Evolutionary conservation across 805 yeast genomes (phyloP).

Genomic region (Barnettozyma pratensis): DNA sequence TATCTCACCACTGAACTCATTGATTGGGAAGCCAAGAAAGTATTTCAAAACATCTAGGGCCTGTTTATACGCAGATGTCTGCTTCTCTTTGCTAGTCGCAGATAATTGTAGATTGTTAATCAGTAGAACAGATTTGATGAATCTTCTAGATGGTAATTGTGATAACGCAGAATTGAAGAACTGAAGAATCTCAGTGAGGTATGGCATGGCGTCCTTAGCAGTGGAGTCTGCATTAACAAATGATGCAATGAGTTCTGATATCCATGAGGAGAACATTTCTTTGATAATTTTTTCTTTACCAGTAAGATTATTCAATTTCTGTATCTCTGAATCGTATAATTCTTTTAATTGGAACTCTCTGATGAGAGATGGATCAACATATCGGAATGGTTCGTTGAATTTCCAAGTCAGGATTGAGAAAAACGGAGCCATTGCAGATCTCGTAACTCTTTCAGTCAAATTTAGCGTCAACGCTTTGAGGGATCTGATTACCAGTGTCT

Average conservation of each 20-base stretch:
- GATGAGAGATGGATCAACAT: constrained; percentile 1
- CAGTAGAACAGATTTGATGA: constrained; percentile 27
- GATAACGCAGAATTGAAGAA: constrained; percentile 28
- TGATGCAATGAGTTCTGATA: background rate
- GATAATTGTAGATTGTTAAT: constrained; percentile 13
- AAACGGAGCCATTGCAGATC: constrained; percentile 10
- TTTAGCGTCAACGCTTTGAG: constrained; percentile 5
- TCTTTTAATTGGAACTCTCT: background rate
- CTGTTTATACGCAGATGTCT: background rate
- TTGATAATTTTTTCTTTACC: constrained; percentile 7
- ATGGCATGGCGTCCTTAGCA: background rate
- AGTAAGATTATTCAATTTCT: background rate
- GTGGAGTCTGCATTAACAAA: background rate
- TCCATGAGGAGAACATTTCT: constrained; percentile 2
- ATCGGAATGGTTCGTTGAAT: background rate
- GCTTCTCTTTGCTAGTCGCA: background rate
- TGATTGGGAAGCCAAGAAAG: constrained; percentile 34
- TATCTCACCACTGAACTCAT: constrained; percentile 35
- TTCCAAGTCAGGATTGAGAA: constrained; percentile 18
- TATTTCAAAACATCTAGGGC: constrained; percentile 17
- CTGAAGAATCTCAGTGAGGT: constrained; percentile 10
- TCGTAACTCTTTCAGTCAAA: background rate
- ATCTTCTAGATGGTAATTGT: constrained; percentile 38
- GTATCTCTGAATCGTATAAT: constrained; percentile 1
- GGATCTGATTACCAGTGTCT: constrained; percentile 1